phyloP scores from a whole-genome alignment of 345 rosid genomes.

The Trapa bicornis region DNA sequence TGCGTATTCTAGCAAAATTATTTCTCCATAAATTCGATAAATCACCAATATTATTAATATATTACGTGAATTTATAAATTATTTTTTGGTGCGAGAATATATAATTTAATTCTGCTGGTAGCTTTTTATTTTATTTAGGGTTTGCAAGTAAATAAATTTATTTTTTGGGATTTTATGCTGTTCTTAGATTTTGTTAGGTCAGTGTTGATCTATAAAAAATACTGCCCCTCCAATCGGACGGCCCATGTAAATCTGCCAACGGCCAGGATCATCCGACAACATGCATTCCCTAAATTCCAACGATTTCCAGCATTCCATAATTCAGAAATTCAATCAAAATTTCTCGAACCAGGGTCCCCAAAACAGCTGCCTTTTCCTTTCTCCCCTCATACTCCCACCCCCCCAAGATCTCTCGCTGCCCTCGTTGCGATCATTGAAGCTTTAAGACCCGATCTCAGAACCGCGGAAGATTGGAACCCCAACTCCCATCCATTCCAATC shows the following conservation, averaged over 20 bases:
- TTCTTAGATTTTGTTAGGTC: too few species aligned
- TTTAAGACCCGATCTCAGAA: not conserved
- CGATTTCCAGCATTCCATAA: conserved; percentile 1
- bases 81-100: too few species aligned
- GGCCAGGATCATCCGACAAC: not conserved
- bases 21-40: too few species aligned
- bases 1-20: too few species aligned
- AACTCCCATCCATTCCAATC: not conserved
- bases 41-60: too few species aligned
- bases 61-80: too few species aligned
- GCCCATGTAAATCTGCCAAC: not conserved
- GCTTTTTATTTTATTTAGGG: too few species aligned
- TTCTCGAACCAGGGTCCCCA: not conserved
- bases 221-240: not conserved
- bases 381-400: not conserved
- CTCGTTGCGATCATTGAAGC: not conserved
- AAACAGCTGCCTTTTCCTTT: not conserved
- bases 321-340: not conserved
- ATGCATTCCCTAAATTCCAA: not conserved
- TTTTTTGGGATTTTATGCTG: too few species aligned
- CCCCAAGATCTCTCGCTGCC: not conserved
- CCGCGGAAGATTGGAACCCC: not conserved
- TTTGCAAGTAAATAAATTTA: too few species aligned
- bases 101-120: too few species aligned
- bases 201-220: too few species aligned